phyloP scores from a whole-genome alignment of 2,329 filamentous ascomycete species.

The Fusarium buxicola region DNA sequence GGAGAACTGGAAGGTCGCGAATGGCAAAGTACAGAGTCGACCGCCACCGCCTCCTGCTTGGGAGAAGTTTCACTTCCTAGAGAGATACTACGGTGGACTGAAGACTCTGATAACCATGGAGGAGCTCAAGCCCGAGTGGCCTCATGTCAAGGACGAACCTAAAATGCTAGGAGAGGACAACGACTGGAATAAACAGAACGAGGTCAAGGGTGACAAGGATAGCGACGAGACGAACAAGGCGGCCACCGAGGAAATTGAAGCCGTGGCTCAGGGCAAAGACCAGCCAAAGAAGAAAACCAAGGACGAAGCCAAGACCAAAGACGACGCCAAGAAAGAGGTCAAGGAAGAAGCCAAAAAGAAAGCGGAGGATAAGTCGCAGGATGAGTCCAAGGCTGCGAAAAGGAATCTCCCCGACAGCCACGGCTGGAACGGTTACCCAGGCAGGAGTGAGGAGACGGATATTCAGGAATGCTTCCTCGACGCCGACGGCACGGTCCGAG shows the following conservation, averaged over 20 bases:
- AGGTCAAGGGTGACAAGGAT: slow-evolving; percentile 30
- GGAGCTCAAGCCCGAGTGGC: slow-evolving; percentile 85
- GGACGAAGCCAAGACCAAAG: slow-evolving; percentile 16
- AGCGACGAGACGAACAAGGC: slow-evolving; percentile 34
- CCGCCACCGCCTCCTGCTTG: slow-evolving; percentile 76
- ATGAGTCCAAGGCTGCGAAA: slow-evolving; percentile 28
- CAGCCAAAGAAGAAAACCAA: slow-evolving; percentile 16
- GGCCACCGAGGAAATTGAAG: slow-evolving; percentile 33
- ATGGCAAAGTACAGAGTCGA: slow-evolving; percentile 57
- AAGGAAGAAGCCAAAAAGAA: slow-evolving; percentile 11
- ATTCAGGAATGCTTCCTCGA: slow-evolving; percentile 86
- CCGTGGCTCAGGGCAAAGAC: slow-evolving; percentile 12
- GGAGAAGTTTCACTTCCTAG: slow-evolving; percentile 88
- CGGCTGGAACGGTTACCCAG: slow-evolving; percentile 51
- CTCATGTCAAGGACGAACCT: slow-evolving; percentile 71
- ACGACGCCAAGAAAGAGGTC: slow-evolving; percentile 12
- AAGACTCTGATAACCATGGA: slow-evolving; percentile 73
- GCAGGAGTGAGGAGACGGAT: slow-evolving; percentile 56
- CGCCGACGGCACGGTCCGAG: slow-evolving; percentile 68
- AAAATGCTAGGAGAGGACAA: slow-evolving; percentile 31
- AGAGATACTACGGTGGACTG: slow-evolving; percentile 90
- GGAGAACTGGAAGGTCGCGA: slow-evolving; percentile 72
- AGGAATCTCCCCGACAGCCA: slow-evolving; percentile 46
- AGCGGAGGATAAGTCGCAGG: slow-evolving; percentile 15
- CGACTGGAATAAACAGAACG: slow-evolving; percentile 32